These are phyloP conservation scores for Anisodus tanguticus DNA, from an alignment of 257 asterid species.

Conservation along the genomic window DNA sequence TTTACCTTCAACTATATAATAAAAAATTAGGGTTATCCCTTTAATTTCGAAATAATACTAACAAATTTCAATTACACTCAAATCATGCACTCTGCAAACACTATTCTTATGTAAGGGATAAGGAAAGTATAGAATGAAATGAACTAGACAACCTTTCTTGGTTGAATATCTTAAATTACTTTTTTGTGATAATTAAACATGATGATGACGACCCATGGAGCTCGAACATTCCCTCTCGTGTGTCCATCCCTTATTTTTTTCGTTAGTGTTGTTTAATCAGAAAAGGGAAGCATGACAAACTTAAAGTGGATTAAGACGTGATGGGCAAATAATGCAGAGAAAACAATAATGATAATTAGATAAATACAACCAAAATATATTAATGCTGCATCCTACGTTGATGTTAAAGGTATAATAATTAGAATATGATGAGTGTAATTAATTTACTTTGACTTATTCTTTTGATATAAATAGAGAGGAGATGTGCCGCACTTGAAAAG, in stretches of 20 bases:
- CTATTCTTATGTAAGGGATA: neutral
- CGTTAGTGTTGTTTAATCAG: neutral
- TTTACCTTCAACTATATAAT: neutral
- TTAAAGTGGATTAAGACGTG: slow-evolving; percentile 14
- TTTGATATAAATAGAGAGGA: neutral
- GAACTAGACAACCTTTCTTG: neutral
- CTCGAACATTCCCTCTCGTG: slow-evolving; percentile 32
- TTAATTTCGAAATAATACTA: neutral
- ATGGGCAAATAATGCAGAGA: neutral
- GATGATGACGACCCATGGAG: slow-evolving; percentile 47
- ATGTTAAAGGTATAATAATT: no score
- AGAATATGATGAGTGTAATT: neutral
- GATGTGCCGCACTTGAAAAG: neutral
- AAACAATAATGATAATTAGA: neutral
- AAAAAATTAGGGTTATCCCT: neutral
- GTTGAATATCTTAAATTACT: slow-evolving; percentile 8
- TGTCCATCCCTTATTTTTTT: neutral
- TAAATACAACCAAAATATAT: no score
- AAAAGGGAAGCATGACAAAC: neutral
- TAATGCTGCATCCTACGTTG: neutral
- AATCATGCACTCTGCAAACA: neutral
- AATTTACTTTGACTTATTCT: no score
- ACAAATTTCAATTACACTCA: neutral
- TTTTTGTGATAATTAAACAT: slow-evolving; percentile 31
- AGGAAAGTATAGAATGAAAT: neutral